Conservation (phyloP, 1,284 basidiomycete genomes). For the Inonotus hispidus region DNA sequence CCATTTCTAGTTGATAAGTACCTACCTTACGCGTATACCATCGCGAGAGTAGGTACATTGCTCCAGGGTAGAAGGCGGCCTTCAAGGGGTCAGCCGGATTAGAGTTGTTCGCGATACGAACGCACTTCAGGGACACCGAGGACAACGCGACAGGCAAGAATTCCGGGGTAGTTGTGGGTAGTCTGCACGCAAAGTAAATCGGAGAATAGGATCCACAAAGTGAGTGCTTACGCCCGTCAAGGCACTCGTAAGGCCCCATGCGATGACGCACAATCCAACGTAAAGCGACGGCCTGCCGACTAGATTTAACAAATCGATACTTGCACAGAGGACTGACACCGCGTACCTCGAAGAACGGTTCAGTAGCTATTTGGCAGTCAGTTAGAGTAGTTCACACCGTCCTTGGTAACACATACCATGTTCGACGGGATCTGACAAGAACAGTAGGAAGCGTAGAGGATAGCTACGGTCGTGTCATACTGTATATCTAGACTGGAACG, state of each 20-base stretch:
- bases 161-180: conserved; percentile 49
- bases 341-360: conserved; percentile 45
- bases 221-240: conserved; percentile 47
- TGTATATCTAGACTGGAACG: conserved; percentile 43
- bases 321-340: neutral
- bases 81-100: neutral
- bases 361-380: conserved; percentile 34
- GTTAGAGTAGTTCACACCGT: neutral
- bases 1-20: neutral
- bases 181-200: conserved; percentile 31
- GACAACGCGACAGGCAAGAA: conserved; percentile 54
- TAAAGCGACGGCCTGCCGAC: conserved; percentile 43
- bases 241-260: conserved; percentile 59
- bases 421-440: conserved; percentile 63
- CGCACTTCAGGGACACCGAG: conserved; percentile 52
- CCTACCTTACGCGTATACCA: conserved; percentile 22
- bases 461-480: conserved; percentile 52
- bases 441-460: conserved; percentile 55
- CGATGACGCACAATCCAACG: conserved; percentile 55
- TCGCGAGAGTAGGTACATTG: conserved; percentile 21
- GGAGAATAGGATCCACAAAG: conserved; percentile 7
- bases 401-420: conserved; percentile 40
- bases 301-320: conserved; percentile 21
- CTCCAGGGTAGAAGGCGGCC: conserved; percentile 22
- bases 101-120: neutral